A percentile compares a stretch with the other conserved stretches of the same genome.
These are phyloP conservation scores for Fragaria vesca DNA, from an alignment of 306 rosid species.

Conservation along the genomic window DNA sequence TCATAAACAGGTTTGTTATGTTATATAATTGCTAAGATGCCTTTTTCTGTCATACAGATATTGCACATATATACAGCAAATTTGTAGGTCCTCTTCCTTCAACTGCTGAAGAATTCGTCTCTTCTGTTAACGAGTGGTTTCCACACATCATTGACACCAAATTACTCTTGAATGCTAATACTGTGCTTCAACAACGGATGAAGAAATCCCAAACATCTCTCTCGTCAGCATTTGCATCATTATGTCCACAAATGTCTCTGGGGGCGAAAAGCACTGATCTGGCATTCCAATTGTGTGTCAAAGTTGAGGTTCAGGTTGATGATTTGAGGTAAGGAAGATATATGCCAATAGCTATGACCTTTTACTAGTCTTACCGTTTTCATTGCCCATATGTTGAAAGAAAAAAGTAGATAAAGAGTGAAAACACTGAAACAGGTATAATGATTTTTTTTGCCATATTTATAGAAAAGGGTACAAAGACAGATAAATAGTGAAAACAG, in stretches of 20 bases:
- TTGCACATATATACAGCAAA: conserved; percentile 78
- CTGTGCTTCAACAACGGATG: conserved; percentile 60
- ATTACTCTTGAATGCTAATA: conserved; percentile 59
- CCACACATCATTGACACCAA: conserved; percentile 82
- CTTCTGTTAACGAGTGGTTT: conserved; percentile 68
- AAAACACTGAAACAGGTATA: background rate
- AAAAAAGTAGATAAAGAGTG: background rate
- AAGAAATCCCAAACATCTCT: conserved; percentile 67
- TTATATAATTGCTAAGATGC: conserved; percentile 28
- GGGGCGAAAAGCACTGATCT: conserved; percentile 41
- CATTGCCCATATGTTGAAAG: conserved; percentile 2
- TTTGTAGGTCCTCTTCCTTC: conserved; percentile 85
- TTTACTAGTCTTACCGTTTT: background rate
- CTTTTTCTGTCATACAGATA: conserved; percentile 55
- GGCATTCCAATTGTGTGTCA: conserved; percentile 40
- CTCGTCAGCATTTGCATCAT: conserved; percentile 65
- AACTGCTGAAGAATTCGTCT: conserved; percentile 69
- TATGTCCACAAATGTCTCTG: conserved; percentile 74
- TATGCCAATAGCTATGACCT: conserved; percentile 6
- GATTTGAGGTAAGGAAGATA: conserved; percentile 49
- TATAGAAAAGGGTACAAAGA: background rate
- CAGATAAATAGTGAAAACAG: background rate
- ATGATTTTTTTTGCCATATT: background rate
- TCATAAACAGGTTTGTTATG: conserved; percentile 12
- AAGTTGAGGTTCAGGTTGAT: conserved; percentile 78